A percentile compares a stretch with the other conserved stretches of the same genome.
phyloP scores from a whole-genome alignment of 1,284 basidiomycete genomes.

The Gyrodon tennesseensis region DNA sequence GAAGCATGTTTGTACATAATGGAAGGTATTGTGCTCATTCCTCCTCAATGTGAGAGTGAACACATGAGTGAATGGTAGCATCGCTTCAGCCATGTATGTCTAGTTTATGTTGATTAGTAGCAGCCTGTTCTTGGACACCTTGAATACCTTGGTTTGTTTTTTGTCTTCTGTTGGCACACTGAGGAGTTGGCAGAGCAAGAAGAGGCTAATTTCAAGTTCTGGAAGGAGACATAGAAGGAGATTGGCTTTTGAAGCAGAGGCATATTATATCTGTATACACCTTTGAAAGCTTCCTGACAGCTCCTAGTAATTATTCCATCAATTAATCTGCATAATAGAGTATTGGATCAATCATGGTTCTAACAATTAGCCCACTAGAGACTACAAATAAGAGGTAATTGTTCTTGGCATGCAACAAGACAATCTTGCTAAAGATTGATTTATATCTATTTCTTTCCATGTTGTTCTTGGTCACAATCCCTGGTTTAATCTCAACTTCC shows the following conservation, averaged over 20 bases:
- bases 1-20: constrained; percentile 44
- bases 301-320: constrained; percentile 94
- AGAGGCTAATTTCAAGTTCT: constrained; percentile 90
- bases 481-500: constrained; percentile 97
- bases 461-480: constrained; percentile 94
- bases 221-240: background rate
- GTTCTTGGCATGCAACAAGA: constrained; percentile 92
- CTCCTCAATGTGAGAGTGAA: constrained; percentile 56
- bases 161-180: constrained; percentile 99
- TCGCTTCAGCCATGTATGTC: no score
- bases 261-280: constrained; percentile 81
- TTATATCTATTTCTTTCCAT: constrained; percentile 90
- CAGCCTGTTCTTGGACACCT: constrained; percentile 91
- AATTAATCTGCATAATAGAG: constrained; percentile 96
- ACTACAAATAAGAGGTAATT: constrained; percentile 96
- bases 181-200: constrained; percentile 91
- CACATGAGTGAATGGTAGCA: no score
- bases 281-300: constrained; percentile 89
- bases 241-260: background rate
- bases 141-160: constrained; percentile 96
- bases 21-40: constrained; percentile 37
- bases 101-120: constrained; percentile 95
- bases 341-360: constrained; percentile 95
- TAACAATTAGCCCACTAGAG: constrained; percentile 97
- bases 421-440: constrained; percentile 91